Percentiles rank a stretch among this genome's conserved stretches.
These are phyloP conservation scores for Talaromyces nanjingensis DNA, from an alignment of 495 filamentous ascomycete genomes.

Conservation along the genomic window DNA sequence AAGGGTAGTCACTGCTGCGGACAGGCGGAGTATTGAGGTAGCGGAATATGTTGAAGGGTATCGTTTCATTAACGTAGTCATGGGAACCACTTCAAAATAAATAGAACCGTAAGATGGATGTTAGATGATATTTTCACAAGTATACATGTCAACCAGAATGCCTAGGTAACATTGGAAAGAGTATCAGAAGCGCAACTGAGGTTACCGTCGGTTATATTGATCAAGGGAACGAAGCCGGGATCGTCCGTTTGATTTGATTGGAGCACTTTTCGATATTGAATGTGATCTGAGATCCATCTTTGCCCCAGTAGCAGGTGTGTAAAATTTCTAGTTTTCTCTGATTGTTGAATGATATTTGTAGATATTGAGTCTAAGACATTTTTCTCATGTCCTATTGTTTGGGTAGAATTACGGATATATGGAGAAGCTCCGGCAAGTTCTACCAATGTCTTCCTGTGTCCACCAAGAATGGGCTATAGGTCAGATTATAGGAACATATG, in stretches of 20 bases:
- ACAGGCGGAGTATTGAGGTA: background rate
- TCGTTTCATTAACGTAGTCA: background rate
- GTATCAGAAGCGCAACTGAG: background rate
- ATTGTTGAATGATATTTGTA: background rate
- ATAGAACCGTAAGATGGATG: background rate
- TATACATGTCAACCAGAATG: background rate
- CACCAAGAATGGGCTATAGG: background rate
- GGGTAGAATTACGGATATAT: background rate
- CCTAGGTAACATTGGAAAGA: background rate
- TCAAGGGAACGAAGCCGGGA: background rate
- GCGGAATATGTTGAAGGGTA: background rate
- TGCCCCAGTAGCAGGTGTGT: background rate
- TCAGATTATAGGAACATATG: background rate
- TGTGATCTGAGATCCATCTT: background rate
- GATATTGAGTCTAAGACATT: background rate
- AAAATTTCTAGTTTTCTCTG: background rate
- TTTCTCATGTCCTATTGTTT: background rate
- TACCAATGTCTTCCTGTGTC: background rate
- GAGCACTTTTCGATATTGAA: background rate
- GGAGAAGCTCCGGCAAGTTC: background rate
- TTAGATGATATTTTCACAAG: background rate
- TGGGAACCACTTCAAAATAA: background rate
- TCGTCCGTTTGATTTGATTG: slow-evolving; percentile 2
- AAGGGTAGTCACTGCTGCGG: background rate
- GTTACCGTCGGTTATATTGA: background rate